Base-by-base conservation (phyloP, 139 green algal species). In the Edaphochlamys debaryana region DNA sequence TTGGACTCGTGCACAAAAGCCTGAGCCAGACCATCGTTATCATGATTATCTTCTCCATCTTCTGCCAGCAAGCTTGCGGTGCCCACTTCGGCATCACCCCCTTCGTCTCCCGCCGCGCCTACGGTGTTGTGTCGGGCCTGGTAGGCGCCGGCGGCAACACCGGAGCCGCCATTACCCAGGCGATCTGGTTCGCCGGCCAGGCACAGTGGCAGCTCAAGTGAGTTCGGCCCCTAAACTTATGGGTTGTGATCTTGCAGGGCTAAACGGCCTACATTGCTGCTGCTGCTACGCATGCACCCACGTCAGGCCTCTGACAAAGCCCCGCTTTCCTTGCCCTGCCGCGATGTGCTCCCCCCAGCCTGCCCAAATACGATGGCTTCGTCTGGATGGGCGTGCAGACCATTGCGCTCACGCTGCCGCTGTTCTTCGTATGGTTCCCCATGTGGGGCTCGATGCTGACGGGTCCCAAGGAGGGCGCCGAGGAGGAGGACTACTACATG, bases 381-480 rank as follows among this genome's bases (percentile, higher is more conserved):
- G 80, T 88, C 48, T 98, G 92, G 90, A 97, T 98, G 95, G 96
- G 96, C 11, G 87, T 97, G 38, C 92, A 95, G 82, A 95, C 96
- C 67, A 89, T 98, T 19, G 87, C 52, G 25, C 82, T 97, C 0
- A 95, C 96, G 0, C 37, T 88, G 17, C 67, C 94, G 29, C 70
- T 97, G 25, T 42, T 89, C n/a, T 54, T 92, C 37, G 88, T 98
- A 79, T 94, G 96, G 87, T 99, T 98, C 90, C 96, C 96, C 69
- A 95, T 95, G 95, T 98, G 96, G 96, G 96, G 96, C 45, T 91
- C 91, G 85, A 96, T 98, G 91, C 91, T 98, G 74, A 91, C 84
- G 13, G 74, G 63, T 23, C 70, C 91, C 41, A 94, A 90, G 74
- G 80, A 88, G 69, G 87, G 86, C 25, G 72, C 87, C 50, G 94